Base-by-base conservation (phyloP, 208 protist genomes). In the Vickermania ingenoplastis region DNA sequence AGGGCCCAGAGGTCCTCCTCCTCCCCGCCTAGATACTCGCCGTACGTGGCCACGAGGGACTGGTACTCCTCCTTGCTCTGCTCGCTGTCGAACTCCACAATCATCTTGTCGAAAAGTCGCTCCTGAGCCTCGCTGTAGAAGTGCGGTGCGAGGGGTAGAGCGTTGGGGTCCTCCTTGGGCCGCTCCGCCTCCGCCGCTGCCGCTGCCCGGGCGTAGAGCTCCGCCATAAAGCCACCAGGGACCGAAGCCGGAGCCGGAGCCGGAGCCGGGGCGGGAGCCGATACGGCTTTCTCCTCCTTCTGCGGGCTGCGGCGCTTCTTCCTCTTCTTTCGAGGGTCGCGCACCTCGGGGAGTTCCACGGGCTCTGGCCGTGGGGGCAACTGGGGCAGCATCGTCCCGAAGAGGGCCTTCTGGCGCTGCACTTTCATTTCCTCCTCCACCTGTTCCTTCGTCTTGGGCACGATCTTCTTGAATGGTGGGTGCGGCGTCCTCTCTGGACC, bases 51-150 rank as follows among this genome's bases (percentile, higher is more conserved):
- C 13, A 17, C 21, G 5, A 54, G 24, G 24, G 21, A 26, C 24
- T 54, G n/a, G 24, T 54, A 54, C 50, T 54, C 50, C 13, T 26
- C 21, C 24, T 54, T 17, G 50, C 50, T 54, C n/a, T 13, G 11
- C 50, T 54, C 50, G 22, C n/a, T 26, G 5, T 26, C 23, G 50
- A 54, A 26, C 11, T 54, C 50, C 23, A 54, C 7, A 45, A 45
- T 45, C 11, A n/a, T 45, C 36, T 45, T 45, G 17, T 45, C 36
- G 36, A 45, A 45, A 7, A n/a, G 7, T 17, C 17, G 36, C 17
- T 45, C 36, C 36, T 45, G 11, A 7, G 36, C 36, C 36, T n/a
- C 36, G 17, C 17, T 45, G 36, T 45, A 45, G 36, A 45, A 45
- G 36, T 45, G 36, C 36, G 36, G 36, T 45, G 36, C 36, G 36